Evolutionary conservation across 139 green algal species (phyloP).

Genomic region (Nannochloris sp.): DNA sequence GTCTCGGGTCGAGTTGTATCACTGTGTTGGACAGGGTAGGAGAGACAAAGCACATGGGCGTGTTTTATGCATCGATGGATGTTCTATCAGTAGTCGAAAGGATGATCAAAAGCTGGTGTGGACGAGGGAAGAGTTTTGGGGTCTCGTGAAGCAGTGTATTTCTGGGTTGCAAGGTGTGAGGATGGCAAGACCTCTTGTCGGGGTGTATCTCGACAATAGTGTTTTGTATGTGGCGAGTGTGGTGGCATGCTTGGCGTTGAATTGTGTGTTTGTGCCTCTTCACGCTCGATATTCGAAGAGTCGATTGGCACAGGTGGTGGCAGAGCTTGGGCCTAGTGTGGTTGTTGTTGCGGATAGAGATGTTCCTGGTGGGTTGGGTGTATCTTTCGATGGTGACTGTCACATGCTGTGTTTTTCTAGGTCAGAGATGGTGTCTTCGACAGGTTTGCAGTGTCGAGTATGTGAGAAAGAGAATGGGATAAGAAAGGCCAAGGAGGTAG

Average conservation of each 20-base stretch:
- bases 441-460: constrained; percentile 44
- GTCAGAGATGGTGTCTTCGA: constrained; percentile 20
- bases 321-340: constrained; percentile 16
- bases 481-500: too few species aligned
- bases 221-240: constrained; percentile 13
- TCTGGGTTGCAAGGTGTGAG: too few species aligned
- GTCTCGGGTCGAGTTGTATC: too few species aligned
- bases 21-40: not conserved
- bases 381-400: too few species aligned
- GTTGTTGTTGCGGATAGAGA: constrained; percentile 19
- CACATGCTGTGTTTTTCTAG: constrained; percentile 31
- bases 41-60: too few species aligned
- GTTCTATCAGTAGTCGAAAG: too few species aligned
- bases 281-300: constrained; percentile 26
- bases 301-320: constrained; percentile 20
- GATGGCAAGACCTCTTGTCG: not conserved
- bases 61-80: too few species aligned
- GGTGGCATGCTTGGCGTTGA: constrained; percentile 16
- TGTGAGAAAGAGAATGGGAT: constrained; percentile 1
- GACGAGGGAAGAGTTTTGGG: too few species aligned
- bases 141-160: too few species aligned
- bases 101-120: too few species aligned
- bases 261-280: constrained; percentile 33
- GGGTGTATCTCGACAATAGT: constrained; percentile 17
- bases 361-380: too few species aligned